Conservation (phyloP, 2,329 filamentous ascomycete genomes). For the Eutypella sp. region DNA sequence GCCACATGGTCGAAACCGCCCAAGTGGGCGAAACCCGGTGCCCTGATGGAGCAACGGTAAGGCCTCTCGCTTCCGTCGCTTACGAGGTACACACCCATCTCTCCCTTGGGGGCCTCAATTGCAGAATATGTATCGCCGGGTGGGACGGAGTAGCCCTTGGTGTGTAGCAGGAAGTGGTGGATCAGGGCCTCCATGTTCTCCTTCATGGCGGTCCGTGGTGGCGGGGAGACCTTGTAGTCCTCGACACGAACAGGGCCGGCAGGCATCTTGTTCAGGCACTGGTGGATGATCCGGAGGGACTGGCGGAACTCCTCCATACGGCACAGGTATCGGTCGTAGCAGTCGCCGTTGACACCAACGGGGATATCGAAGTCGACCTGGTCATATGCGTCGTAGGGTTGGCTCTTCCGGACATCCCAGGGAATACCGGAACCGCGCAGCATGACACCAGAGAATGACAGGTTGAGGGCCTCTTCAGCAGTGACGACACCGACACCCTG, state of each 20-base stretch:
- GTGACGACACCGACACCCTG: slow-evolving; percentile 87
- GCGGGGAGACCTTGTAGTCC: slow-evolving; percentile 97
- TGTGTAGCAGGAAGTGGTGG: slow-evolving; percentile 98
- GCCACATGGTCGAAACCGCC: slow-evolving; percentile 90
- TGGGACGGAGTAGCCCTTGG: slow-evolving; percentile 95
- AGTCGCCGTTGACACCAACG: slow-evolving; percentile 94
- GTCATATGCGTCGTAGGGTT: slow-evolving; percentile 96
- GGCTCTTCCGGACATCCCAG: slow-evolving; percentile 93
- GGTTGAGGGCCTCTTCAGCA: slow-evolving; percentile 92
- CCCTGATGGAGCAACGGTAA: slow-evolving; percentile 95
- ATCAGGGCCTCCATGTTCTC: slow-evolving; percentile 99
- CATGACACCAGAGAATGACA: slow-evolving; percentile 96
- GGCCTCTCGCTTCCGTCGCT: slow-evolving; percentile 94
- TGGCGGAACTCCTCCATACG: slow-evolving; percentile 99
- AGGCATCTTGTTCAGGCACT: slow-evolving; percentile 99
- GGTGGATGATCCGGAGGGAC: slow-evolving; percentile 95
- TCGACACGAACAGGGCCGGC: slow-evolving; percentile 89
- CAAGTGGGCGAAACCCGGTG: slow-evolving; percentile 93
- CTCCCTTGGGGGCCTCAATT: slow-evolving; percentile 99
- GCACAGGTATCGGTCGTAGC: slow-evolving; percentile 98
- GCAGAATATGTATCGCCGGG: slow-evolving; percentile 97
- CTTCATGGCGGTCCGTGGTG: slow-evolving; percentile 97
- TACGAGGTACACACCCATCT: slow-evolving; percentile 97
- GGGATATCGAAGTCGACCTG: slow-evolving; percentile 98
- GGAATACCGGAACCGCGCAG: slow-evolving; percentile 92